These are phyloP conservation scores for Pythium aquatile DNA, from an alignment of 352 stramenopile genomes.

Conservation along the genomic window DNA sequence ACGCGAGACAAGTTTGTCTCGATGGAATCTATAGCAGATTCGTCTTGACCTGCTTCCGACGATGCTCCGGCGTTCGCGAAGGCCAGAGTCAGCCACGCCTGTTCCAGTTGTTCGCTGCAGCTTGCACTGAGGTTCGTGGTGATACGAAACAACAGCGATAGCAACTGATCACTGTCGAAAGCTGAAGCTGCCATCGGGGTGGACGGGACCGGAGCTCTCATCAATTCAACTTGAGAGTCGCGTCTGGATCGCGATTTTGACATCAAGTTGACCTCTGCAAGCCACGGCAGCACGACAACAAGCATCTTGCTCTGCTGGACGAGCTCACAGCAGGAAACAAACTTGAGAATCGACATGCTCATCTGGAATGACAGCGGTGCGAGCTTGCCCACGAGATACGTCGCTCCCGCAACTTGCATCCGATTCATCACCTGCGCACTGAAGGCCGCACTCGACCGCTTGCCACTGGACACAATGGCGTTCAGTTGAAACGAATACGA, in stretches of 20 bases:
- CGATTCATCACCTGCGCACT: slow-evolving; percentile 28
- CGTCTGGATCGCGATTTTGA: not conserved
- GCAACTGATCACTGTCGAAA: slow-evolving; percentile 27
- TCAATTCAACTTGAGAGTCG: not conserved
- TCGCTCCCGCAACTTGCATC: slow-evolving; percentile 32
- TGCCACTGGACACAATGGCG: slow-evolving; percentile 17
- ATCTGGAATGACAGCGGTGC: slow-evolving; percentile 31
- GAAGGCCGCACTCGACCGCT: slow-evolving; percentile 21
- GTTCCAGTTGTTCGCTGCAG: slow-evolving; percentile 57
- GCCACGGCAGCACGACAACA: slow-evolving; percentile 46
- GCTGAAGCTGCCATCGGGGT: not conserved
- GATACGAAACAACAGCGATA: slow-evolving; percentile 54
- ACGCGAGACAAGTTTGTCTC: slow-evolving; percentile 28
- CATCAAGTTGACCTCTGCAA: slow-evolving; percentile 40
- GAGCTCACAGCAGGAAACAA: slow-evolving; percentile 34
- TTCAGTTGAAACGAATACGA: slow-evolving; percentile 15
- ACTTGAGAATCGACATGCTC: slow-evolving; percentile 43
- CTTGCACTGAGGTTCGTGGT: slow-evolving; percentile 38
- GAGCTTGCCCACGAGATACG: slow-evolving; percentile 38
- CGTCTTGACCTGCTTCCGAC: slow-evolving; percentile 1
- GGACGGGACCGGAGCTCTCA: not conserved
- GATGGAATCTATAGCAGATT: not conserved
- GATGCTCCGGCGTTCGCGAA: slow-evolving; percentile 24
- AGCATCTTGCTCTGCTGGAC: slow-evolving; percentile 55
- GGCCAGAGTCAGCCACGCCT: slow-evolving; percentile 59